phyloP scores from a whole-genome alignment of 345 rosid genomes.

The Aquilaria malaccensis region DNA sequence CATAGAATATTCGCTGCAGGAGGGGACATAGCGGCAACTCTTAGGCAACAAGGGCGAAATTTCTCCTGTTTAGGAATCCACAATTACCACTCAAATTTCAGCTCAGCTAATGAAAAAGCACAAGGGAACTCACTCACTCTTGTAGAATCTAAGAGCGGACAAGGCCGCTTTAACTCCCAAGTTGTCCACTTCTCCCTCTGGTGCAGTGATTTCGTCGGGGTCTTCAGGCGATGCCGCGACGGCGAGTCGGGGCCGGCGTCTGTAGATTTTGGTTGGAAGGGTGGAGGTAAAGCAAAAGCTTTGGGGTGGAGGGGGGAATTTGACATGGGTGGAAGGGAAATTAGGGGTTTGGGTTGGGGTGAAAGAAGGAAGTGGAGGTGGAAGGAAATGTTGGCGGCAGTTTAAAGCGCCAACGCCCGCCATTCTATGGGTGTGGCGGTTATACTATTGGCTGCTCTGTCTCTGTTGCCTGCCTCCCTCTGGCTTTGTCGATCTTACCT shows the following conservation, averaged over 20 bases:
- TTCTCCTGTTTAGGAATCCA: conserved; percentile 46
- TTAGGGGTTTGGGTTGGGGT: conserved; percentile 14
- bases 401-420: conserved; percentile 34
- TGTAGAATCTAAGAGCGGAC: conserved; percentile 69
- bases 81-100: not conserved
- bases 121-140: conserved; percentile 30
- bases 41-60: conserved; percentile 76
- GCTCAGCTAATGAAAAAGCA: not conserved
- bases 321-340: conserved; percentile 11
- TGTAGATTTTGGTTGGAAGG: conserved; percentile 16
- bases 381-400: conserved; percentile 13
- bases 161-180: conserved; percentile 79
- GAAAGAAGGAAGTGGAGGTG: not conserved
- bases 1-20: conserved; percentile 93
- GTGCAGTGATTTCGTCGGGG: conserved; percentile 27
- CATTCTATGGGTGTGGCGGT: conserved; percentile 19
- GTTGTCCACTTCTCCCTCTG: conserved; percentile 39
- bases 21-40: conserved; percentile 78
- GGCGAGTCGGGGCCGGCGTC: conserved; percentile 18
- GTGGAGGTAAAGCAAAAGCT: conserved; percentile 2
- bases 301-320: conserved; percentile 2
- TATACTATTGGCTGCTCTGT: no score
- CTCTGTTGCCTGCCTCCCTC: no score
- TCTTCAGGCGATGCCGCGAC: conserved; percentile 16
- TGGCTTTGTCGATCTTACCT: no score